These are phyloP conservation scores for Keithomyces neogunnii DNA, from an alignment of 2,329 filamentous ascomycete species.

Conservation along the genomic window DNA sequence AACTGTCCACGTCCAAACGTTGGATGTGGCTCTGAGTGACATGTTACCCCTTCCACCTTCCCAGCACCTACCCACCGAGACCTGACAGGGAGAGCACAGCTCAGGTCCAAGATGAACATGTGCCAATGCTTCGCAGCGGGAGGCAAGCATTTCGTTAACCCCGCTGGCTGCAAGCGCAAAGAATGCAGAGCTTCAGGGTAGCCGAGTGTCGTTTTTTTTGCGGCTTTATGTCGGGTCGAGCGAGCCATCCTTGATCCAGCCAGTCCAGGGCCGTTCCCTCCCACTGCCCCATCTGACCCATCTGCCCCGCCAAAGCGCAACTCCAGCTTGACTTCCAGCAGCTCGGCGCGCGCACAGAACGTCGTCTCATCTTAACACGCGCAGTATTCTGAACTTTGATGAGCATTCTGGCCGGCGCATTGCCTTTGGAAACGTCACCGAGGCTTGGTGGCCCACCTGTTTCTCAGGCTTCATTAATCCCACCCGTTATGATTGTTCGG, in stretches of 20 bases:
- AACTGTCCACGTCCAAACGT: too few species aligned
- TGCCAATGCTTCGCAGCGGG: too few species aligned
- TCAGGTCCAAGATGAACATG: too few species aligned
- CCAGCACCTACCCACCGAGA: too few species aligned
- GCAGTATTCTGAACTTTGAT: background rate
- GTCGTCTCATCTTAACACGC: background rate
- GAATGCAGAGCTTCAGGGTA: background rate
- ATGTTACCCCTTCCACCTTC: too few species aligned
- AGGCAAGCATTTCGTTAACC: too few species aligned
- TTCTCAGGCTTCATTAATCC: conserved; percentile 4
- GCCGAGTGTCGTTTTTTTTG: background rate
- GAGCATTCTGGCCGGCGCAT: background rate
- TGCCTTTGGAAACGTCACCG: conserved; percentile 4
- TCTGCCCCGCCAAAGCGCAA: conserved; percentile 1
- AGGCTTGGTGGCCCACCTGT: conserved; percentile 5
- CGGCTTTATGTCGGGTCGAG: too few species aligned
- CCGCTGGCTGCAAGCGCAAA: too few species aligned
- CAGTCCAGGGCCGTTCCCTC: too few species aligned
- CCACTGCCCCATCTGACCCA: too few species aligned
- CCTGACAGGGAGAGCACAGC: background rate
- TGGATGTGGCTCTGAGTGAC: too few species aligned
- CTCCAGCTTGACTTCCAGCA: background rate
- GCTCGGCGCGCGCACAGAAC: background rate
- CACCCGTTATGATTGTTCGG: conserved; percentile 23
- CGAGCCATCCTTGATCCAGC: too few species aligned